Evolutionary conservation across 2,329 filamentous ascomycete genomes (phyloP), one percentile per base, ranked within the genome.

Genomic region (Trichoderma cornu-damae): DNA sequence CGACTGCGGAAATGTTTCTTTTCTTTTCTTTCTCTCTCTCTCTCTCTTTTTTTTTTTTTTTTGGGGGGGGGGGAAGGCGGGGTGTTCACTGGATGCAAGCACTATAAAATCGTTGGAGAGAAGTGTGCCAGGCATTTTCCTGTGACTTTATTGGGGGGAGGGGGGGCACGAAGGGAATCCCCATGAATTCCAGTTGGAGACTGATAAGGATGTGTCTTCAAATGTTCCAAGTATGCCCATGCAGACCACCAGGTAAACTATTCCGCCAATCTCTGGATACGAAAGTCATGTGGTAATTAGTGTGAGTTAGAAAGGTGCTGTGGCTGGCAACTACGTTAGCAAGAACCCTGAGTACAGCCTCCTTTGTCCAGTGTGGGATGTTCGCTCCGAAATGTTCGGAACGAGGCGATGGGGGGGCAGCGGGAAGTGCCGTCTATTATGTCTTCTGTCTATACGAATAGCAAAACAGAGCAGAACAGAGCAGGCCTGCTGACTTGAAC

Each of bases 221-320:
- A 43, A 18, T 16, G 30, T 44, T 35, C 35, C 24, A 35, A 44
- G 30, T 22, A 18, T n/a, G 3, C 40, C 30, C 40, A 35, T 35
- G 38, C n/a, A 28, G 32, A 18, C 40, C 20, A 28, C 20, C 14
- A 30, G 22, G 22, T 22, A 34, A 51, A 26, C 16, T 18, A 18
- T 28, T 51, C 26, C 40, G 22, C 51, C 42, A 54, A 30, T 38
- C 51, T 30, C 14, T 28, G 30, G 42, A 9, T 20, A 16, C 22
- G 12, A 37, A 38, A 47, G 52, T 55, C 52, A 55, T 55, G 52
- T 55, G 42, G 52, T 32, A 30, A 6, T 38, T 47, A 54, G 50
- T 35, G 50, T 12, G 20, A 26, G 40, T 35, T 50, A 38, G 34
- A 34, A 30, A 50, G 47, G 38, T 50, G 20, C 7, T 50, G 26